These are phyloP conservation scores for Talaromyces islandicus DNA, from an alignment of 2,329 filamentous ascomycete genomes.

Conservation along the genomic window DNA sequence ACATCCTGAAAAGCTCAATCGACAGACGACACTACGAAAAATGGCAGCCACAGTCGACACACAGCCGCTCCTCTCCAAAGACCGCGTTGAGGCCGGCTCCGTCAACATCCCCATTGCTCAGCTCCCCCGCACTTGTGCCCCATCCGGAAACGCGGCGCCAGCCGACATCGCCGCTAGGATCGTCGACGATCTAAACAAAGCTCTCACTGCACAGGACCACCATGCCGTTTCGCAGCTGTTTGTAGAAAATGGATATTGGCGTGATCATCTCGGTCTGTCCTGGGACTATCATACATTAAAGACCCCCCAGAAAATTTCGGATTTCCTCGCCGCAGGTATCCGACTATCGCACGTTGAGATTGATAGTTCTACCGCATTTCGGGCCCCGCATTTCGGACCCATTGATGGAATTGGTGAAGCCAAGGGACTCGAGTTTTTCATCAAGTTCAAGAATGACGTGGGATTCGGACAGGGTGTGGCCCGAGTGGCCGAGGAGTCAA, in stretches of 20 bases:
- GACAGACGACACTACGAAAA: neutral
- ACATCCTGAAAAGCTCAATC: neutral
- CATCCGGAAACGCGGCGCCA: constrained; percentile 13
- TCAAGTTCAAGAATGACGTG: constrained; percentile 48
- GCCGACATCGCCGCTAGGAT: constrained; percentile 30
- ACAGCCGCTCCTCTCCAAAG: constrained; percentile 27
- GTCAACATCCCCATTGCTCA: constrained; percentile 43
- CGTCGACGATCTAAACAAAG: constrained; percentile 35
- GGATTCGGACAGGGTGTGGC: constrained; percentile 54
- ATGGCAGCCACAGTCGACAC: neutral
- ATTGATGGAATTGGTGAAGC: constrained; percentile 48
- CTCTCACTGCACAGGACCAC: constrained; percentile 29
- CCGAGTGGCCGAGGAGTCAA: constrained; percentile 39
- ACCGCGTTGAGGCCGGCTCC: constrained; percentile 48
- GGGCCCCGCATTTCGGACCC: constrained; percentile 38
- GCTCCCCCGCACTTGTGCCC: constrained; percentile 32
- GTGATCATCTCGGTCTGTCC: constrained; percentile 52
- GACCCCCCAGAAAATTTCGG: constrained; percentile 35
- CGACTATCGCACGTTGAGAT: constrained; percentile 41
- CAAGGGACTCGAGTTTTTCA: constrained; percentile 52
- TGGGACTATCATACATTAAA: constrained; percentile 54
- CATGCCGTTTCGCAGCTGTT: constrained; percentile 40
- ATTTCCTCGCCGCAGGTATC: constrained; percentile 31
- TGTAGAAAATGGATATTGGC: constrained; percentile 49
- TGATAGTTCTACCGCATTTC: constrained; percentile 41